A percentile compares a stretch with the other conserved stretches of the same genome.
phyloP scores from a whole-genome alignment of 257 asterid species.

The Nicotiana undulata region DNA sequence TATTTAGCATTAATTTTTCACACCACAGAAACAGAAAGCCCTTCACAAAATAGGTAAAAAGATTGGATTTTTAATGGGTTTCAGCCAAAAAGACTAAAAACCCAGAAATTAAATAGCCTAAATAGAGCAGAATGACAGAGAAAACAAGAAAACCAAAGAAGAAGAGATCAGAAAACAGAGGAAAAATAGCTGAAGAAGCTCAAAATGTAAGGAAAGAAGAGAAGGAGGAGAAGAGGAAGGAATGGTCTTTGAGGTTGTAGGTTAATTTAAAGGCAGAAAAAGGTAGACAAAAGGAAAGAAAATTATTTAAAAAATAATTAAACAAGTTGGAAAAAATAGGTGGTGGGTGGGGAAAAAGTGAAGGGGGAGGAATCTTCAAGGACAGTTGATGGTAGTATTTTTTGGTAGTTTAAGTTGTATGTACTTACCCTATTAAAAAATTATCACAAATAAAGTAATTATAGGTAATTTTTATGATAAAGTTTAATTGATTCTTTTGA shows the following conservation, averaged over 20 bases:
- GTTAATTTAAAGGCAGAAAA: slow-evolving; percentile 46
- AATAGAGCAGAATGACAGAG: neutral
- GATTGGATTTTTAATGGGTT: neutral
- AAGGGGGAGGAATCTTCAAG: slow-evolving; percentile 30
- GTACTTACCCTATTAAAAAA: no score
- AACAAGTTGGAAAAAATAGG: neutral
- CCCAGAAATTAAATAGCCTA: neutral
- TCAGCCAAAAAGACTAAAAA: neutral
- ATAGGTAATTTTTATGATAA: no score
- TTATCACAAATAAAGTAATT: no score
- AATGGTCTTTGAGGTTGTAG: slow-evolving; percentile 24
- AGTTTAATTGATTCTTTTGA: no score
- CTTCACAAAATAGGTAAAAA: neutral
- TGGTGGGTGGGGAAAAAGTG: slow-evolving; percentile 11
- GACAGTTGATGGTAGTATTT: slow-evolving; percentile 5
- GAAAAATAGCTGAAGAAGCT: neutral
- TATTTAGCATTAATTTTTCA: slow-evolving; percentile 28
- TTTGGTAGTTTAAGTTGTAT: no score
- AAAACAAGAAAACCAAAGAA: neutral
- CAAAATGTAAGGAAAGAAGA: slow-evolving; percentile 9
- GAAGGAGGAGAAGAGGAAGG: slow-evolving; percentile 39
- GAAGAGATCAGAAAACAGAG: slow-evolving; percentile 14
- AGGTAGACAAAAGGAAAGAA: slow-evolving; percentile 7
- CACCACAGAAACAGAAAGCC: neutral
- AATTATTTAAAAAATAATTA: neutral